These are phyloP conservation scores for Clitopilus passeckerianus DNA, from an alignment of 768 basidiomycete species.

Conservation along the genomic window DNA sequence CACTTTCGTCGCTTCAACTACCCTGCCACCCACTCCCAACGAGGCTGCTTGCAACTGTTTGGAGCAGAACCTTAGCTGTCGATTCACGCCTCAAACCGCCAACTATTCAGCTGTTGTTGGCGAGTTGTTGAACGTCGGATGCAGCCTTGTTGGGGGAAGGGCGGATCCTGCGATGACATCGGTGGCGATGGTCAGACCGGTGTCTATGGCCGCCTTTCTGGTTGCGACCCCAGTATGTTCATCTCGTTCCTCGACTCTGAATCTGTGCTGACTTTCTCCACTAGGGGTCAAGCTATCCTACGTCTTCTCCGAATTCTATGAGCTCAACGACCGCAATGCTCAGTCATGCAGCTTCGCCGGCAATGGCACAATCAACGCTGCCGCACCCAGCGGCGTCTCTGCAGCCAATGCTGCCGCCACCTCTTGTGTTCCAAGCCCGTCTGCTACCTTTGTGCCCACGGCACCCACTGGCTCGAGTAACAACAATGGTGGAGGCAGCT, in stretches of 20 bases:
- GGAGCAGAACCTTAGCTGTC: constrained; percentile 62
- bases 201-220: constrained; percentile 69
- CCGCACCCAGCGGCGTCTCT: constrained; percentile 41
- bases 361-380: constrained; percentile 73
- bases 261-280: constrained; percentile 5
- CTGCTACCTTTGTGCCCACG: constrained; percentile 60
- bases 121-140: constrained; percentile 59
- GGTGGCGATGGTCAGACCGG: constrained; percentile 70
- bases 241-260: neutral
- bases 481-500: constrained; percentile 16
- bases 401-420: constrained; percentile 52
- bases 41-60: constrained; percentile 77
- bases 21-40: constrained; percentile 82
- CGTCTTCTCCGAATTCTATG: constrained; percentile 77
- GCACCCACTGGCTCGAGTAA: constrained; percentile 21
- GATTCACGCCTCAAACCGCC: constrained; percentile 58
- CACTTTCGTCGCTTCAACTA: constrained; percentile 60
- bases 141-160: constrained; percentile 67
- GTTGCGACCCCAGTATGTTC: constrained; percentile 72
- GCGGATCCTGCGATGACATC: constrained; percentile 64
- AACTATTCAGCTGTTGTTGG: constrained; percentile 63
- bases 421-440: constrained; percentile 63
- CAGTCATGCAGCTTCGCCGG: constrained; percentile 77
- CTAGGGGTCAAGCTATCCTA: constrained; percentile 77
- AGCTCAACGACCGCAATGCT: constrained; percentile 49